These are phyloP conservation scores for Alternaria dauci DNA, from an alignment of 2,329 filamentous ascomycete species.

Conservation along the genomic window DNA sequence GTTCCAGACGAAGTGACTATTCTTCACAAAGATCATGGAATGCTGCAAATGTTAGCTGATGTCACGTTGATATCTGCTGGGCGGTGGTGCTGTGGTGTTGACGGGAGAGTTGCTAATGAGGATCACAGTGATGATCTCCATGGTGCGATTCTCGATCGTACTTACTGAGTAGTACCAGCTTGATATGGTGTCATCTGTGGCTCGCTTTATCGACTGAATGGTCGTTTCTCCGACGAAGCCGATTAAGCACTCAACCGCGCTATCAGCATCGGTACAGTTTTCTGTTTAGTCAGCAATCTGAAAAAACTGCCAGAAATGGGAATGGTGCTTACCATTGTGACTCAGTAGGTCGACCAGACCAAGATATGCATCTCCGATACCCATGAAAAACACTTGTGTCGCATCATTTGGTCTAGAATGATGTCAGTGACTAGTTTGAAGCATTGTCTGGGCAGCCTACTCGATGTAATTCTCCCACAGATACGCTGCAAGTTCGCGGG, in stretches of 20 bases:
- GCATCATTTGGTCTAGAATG: conserved; percentile 62
- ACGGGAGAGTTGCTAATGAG: neutral
- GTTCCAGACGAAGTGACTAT: conserved; percentile 78
- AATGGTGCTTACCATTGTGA: conserved; percentile 67
- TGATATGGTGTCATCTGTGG: conserved; percentile 74
- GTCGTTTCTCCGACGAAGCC: conserved; percentile 81
- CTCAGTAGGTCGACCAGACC: conserved; percentile 83
- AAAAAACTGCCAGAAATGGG: neutral
- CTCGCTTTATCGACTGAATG: conserved; percentile 74
- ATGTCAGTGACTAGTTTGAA: conserved; percentile 10
- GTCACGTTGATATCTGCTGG: neutral
- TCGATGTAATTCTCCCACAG: conserved; percentile 98
- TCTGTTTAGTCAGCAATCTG: conserved; percentile 45
- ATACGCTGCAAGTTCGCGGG: conserved; percentile 79
- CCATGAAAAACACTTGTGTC: conserved; percentile 82
- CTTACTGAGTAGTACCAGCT: conserved; percentile 79
- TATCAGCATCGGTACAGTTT: conserved; percentile 66
- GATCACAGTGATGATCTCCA: neutral
- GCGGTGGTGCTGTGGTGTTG: neutral
- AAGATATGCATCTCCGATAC: conserved; percentile 87
- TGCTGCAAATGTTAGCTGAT: conserved; percentile 55
- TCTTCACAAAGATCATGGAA: conserved; percentile 79
- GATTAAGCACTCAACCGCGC: conserved; percentile 71
- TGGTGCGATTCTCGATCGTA: conserved; percentile 1
- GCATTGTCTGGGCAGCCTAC: conserved; percentile 46